Base-by-base conservation (phyloP, 805 yeast genomes). In the Candida fluviatilis region DNA sequence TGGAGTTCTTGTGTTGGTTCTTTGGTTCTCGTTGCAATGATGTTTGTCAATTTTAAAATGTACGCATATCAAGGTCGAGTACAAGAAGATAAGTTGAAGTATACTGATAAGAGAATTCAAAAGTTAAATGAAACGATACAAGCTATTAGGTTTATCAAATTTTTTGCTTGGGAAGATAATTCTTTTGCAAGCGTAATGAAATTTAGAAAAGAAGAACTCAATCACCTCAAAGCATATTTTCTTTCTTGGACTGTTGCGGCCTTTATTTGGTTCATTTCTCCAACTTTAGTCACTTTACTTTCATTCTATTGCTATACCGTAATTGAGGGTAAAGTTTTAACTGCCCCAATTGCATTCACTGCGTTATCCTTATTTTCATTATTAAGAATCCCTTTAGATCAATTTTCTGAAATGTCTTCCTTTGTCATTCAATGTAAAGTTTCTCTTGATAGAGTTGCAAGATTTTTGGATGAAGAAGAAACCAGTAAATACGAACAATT, bases 291-390 rank as follows among this genome's bases (percentile, higher is more conserved):
- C 43, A 84, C 96, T 11, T 70, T 87, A 32, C 66, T 80, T 36
- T 81, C 96, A 1, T 91, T 91, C 63, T 87, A 84, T 52, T 81
- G 82, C 51, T 93, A 80, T 62, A 80, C 90, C 18, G 72, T 82
- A 36, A 61, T 88, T 42, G 84, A 83, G 49, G 83, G 84, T 10
- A 67, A 79, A 40, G 63, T 71, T 2, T 72, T 91, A 60, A 89
- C 97, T 8, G 83, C 96, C 0, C 96, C 98, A 7, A 69, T 91
- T 51, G 98, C 98, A 0, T 91, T 93, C 66, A 90, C 98, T 16
- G 82, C 98, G 0, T 71, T 93, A 48, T 82, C 98, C 0, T 66
- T 91, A 37, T 93, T 91, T 69, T 81, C 84, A 38, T 71, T 93
- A 48, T 71, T 91, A 62, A 80, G 95, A 63, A 72, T 77, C 45